Evolutionary conservation across 768 basidiomycete species (phyloP).

Genomic region (Cystofilobasidium bisporidii): DNA sequence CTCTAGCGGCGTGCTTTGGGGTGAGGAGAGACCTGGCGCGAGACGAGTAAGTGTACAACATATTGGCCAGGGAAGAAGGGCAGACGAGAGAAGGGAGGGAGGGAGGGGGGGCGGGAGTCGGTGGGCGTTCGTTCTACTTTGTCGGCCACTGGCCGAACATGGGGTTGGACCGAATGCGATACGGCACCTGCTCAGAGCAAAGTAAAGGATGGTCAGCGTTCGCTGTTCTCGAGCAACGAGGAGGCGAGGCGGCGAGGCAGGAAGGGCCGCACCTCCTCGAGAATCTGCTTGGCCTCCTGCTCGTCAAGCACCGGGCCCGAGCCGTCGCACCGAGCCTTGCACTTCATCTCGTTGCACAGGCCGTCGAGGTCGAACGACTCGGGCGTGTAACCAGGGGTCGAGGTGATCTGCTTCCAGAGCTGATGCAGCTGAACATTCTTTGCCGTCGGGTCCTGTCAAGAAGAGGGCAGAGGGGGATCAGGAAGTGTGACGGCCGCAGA

Average conservation of each 20-base stretch:
- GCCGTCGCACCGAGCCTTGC: conserved; percentile 74
- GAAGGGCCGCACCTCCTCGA: conserved; percentile 8
- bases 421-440: conserved; percentile 66
- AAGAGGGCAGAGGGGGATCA: background rate
- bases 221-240: background rate
- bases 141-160: background rate
- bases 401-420: conserved; percentile 66
- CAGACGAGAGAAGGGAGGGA: too few relatives aligned
- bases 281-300: conserved; percentile 4
- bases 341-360: conserved; percentile 66
- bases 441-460: conserved; percentile 44
- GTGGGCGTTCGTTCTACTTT: too few relatives aligned
- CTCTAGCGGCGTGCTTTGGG: too few relatives aligned
- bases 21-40: too few relatives aligned
- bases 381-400: conserved; percentile 68
- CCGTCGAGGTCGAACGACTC: conserved; percentile 70
- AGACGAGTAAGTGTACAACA: too few relatives aligned
- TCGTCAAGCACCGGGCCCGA: conserved; percentile 15
- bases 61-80: too few relatives aligned
- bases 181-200: background rate
- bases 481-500: background rate
- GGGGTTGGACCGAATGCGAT: background rate
- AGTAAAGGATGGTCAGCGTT: background rate
- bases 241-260: background rate
- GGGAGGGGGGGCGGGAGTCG: too few relatives aligned